Evolutionary conservation across 2,329 filamentous ascomycete species (phyloP), one percentile per base, ranked within the genome.

Genomic region (Colletotrichum coccodes): DNA sequence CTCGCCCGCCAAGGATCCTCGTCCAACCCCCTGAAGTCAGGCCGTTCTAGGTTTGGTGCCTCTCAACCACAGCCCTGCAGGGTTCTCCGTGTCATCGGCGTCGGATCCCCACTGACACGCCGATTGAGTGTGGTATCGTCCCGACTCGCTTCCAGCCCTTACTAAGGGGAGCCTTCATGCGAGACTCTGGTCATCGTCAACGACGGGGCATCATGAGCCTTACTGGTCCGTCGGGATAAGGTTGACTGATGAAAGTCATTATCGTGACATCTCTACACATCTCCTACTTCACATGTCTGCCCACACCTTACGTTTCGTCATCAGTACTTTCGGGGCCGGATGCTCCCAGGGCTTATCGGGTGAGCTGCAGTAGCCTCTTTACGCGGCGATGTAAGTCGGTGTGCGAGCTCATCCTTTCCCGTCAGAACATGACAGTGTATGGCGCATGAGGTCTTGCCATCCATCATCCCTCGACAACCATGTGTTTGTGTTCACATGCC

Each of bases 171-270:
- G 21, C 52, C 40, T 26, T 44, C 52, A 64, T 52, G 60, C 52
- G 44, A 68, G 64, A 53, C 64, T 52, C 52, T 36, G n/a, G 64
- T 49, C 18, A 12, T 4, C 28, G 1, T 2, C 2, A 12, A 14
- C 7, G 63, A 52, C 46, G 23, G 38, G 47, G 46, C 5, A 18
- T 6, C n/a, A 6, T 18, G 46, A 44, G 38, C 32, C 42, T 57
- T 34, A 50, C 7, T 28, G 44, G 16, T 46, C 44, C 49, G 34
- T 47, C 6, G 12, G 16, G 2, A 23, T 57, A 21, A 44, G 14
- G 23, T 30, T 4, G 7, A 57, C 63, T 66, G 63, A 65, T 57
- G 61, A 61, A 61, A 65, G 6, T 23, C 23, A 28, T 6, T 8
- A 26, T 26, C 21, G 8, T 6, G 44, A 46, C 21, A 23, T n/a